Percentiles rank a stretch among this genome's conserved stretches.
Evolutionary conservation across 768 basidiomycete genomes (phyloP).

Genomic region (Mycena galopus): DNA sequence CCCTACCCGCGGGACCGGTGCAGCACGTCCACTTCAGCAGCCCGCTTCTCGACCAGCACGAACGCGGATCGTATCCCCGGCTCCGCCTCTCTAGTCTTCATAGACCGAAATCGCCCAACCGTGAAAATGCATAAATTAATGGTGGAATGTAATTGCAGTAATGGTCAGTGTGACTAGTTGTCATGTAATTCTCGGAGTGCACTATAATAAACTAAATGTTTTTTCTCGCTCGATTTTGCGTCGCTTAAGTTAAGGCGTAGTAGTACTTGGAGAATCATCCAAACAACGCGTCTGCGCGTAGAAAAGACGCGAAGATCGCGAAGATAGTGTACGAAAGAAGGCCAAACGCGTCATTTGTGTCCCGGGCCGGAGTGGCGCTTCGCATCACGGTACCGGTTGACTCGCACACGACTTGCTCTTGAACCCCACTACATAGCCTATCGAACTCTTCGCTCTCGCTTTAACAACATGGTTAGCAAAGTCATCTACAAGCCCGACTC

Average conservation of each 20-base stretch:
- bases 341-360: no score
- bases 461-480: no score
- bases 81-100: conserved; percentile 27
- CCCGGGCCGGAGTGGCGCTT: no score
- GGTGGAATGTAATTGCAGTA: neutral
- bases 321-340: neutral
- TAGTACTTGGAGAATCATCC: no score
- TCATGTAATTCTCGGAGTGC: no score
- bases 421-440: conserved; percentile 49
- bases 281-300: neutral
- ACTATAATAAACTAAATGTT: no score
- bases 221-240: no score
- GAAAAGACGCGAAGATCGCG: neutral
- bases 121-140: neutral
- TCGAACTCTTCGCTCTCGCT: no score
- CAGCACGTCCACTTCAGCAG: conserved; percentile 27
- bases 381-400: no score
- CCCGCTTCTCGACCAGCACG: conserved; percentile 23
- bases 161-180: neutral
- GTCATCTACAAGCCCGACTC: conserved; percentile 78
- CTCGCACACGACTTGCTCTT: no score
- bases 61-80: conserved; percentile 26
- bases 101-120: neutral
- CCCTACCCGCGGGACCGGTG: neutral
- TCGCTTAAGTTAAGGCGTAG: no score